Evolutionary conservation across 805 yeast species (phyloP), one percentile per base, ranked within the genome.

Genomic region (Saturnispora diversa): DNA sequence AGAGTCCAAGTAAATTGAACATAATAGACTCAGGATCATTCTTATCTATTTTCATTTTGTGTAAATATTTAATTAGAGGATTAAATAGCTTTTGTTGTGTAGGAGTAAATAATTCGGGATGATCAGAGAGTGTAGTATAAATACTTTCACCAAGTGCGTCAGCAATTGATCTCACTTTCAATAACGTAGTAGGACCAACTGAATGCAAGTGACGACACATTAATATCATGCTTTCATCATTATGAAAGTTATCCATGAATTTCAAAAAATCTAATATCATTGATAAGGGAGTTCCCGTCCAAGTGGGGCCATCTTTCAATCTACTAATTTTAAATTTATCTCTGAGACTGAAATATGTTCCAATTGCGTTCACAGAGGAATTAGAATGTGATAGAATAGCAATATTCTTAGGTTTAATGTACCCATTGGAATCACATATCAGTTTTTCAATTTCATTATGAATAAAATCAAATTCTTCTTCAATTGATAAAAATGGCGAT

Each of bases 381-480:
- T 80, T 80, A 0, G 80, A 66, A 38, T 73, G 60, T 0, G 77
- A 63, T 23, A 80, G 51, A 3, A 80, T 56, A 0, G 75, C 70
- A 50, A 80, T 65, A 52, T 80, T 80, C 6, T 61, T 56, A 0
- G 66, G 68, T 21, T 59, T 56, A 13, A 74, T 55, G 3, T 52
- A 41, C 0, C 72, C 73, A 7, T 68, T 62, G 50, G 72, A 69
- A 13, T 61, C 53, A 4, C 59, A 47, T 0, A 68, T 54, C 6
- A 75, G 45, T 27, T 74, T 46, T 5, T 61, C 43, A 5, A 75
- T 66, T 50, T 76, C 82, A 16, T 53, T 40, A 21, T 60, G 60
- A 2, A 75, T 61, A 47, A 68, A 75, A 10, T 63, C 59, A 32
- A 53, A 55, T 45, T 72, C 77, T 11, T 70, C 70, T 1, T 38